Conservation (phyloP, 768 basidiomycete species). For the Mycena sanguinolenta region DNA sequence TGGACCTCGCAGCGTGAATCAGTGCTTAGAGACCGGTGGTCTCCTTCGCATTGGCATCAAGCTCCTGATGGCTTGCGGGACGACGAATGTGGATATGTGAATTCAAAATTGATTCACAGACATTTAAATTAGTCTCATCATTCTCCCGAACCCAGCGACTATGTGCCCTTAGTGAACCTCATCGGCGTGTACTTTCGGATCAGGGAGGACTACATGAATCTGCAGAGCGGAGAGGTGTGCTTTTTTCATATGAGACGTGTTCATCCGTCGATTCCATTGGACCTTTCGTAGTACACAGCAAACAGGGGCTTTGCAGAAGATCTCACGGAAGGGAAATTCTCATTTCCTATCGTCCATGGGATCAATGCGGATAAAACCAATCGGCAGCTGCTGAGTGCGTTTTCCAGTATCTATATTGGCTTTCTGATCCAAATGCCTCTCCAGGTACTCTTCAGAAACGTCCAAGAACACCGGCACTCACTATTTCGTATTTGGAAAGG, state of each 20-base stretch:
- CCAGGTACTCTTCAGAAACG: conserved; percentile 61
- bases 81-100: conserved; percentile 71
- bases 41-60: conserved; percentile 93
- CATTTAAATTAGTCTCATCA: background rate
- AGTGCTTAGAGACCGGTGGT: conserved; percentile 90
- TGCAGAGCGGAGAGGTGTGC: conserved; percentile 85
- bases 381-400: conserved; percentile 68
- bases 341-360: conserved; percentile 82
- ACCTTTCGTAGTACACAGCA: conserved; percentile 64
- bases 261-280: background rate
- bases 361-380: conserved; percentile 68
- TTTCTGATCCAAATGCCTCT: background rate
- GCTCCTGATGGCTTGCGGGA: conserved; percentile 94
- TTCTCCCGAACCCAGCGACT: conserved; percentile 75
- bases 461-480: conserved; percentile 71
- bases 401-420: conserved; percentile 41
- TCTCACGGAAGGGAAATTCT: conserved; percentile 85
- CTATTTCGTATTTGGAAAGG: conserved; percentile 68
- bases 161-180: conserved; percentile 92
- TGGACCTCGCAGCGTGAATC: background rate
- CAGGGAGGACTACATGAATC: conserved; percentile 96
- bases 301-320: conserved; percentile 82
- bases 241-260: background rate
- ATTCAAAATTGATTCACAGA: conserved; percentile 38
- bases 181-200: conserved; percentile 97